Evolutionary conservation across 2,329 filamentous ascomycete genomes (phyloP).

Genomic region (Phoma sp.): DNA sequence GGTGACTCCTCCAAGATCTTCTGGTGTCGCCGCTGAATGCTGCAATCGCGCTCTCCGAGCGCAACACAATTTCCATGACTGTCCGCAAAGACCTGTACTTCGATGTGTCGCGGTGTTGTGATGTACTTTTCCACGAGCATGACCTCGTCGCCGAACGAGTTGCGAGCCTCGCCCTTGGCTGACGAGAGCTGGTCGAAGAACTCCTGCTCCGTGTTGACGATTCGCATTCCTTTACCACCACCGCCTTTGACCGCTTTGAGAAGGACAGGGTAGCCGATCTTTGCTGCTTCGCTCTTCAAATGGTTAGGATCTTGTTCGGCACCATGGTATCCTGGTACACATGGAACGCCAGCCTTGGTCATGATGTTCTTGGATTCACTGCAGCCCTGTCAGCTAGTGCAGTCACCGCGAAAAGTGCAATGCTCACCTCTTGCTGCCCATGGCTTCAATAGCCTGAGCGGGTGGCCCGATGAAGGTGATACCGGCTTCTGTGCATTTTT

Average conservation of each 20-base stretch:
- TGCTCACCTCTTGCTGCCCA: constrained; percentile 86
- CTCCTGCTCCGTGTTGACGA: constrained; percentile 63
- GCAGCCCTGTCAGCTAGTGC: constrained; percentile 14
- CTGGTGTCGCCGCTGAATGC: constrained; percentile 69
- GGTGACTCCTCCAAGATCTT: constrained; percentile 72
- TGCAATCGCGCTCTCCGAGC: constrained; percentile 70
- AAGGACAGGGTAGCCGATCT: constrained; percentile 70
- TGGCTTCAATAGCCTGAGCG: constrained; percentile 74
- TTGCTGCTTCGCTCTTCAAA: constrained; percentile 72
- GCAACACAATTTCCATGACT: constrained; percentile 70
- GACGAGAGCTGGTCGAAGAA: constrained; percentile 67
- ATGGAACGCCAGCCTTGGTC: constrained; percentile 91
- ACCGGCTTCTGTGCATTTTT: constrained; percentile 85
- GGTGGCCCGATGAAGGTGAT: constrained; percentile 95
- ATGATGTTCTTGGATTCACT: constrained; percentile 93
- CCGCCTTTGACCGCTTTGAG: constrained; percentile 71
- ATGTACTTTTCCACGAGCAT: constrained; percentile 74
- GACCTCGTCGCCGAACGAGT: constrained; percentile 70
- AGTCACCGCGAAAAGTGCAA: background rate
- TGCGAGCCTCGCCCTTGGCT: constrained; percentile 68
- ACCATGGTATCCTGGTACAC: constrained; percentile 95
- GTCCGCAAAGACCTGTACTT: constrained; percentile 72
- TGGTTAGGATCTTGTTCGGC: constrained; percentile 72
- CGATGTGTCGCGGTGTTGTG: constrained; percentile 69
- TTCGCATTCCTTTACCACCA: constrained; percentile 73